These are phyloP conservation scores for Trichosporon sp. DNA, from an alignment of 1,284 basidiomycete species.

Conservation along the genomic window DNA sequence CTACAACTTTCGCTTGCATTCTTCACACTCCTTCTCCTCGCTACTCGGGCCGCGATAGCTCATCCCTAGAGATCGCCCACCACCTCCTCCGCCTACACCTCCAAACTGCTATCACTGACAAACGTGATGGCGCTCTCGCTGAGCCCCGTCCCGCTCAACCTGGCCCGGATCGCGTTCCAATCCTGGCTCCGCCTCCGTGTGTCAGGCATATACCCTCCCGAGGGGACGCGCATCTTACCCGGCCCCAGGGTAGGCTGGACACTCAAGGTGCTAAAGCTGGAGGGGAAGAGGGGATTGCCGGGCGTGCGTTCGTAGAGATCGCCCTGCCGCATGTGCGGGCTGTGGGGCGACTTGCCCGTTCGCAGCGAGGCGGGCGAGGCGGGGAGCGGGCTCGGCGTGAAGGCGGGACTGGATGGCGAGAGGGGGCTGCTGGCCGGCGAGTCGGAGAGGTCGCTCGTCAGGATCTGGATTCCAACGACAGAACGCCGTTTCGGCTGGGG, in stretches of 20 bases:
- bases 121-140: constrained; percentile 57
- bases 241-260: constrained; percentile 50
- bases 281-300: constrained; percentile 52
- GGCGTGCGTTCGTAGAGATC: constrained; percentile 48
- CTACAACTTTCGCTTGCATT: no score
- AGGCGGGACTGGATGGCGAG: not conserved
- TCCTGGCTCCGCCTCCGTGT: not conserved
- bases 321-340: not conserved
- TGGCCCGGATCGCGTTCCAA: not conserved
- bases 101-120: constrained; percentile 39
- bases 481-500: constrained; percentile 18
- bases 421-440: constrained; percentile 13
- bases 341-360: not conserved
- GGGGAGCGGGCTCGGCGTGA: not conserved
- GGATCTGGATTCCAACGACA: constrained; percentile 22
- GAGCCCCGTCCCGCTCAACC: constrained; percentile 45
- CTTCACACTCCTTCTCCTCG: not conserved
- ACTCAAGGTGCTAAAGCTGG: constrained; percentile 46
- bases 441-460: not conserved
- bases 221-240: not conserved
- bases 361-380: constrained; percentile 1
- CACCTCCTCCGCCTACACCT: not conserved
- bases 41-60: not conserved
- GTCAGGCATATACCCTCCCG: not conserved
- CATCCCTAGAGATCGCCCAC: not conserved